Percentiles rank a stretch among this genome's conserved stretches.
Conservation (phyloP, 768 basidiomycete genomes). For the Tulasnella sp. region DNA sequence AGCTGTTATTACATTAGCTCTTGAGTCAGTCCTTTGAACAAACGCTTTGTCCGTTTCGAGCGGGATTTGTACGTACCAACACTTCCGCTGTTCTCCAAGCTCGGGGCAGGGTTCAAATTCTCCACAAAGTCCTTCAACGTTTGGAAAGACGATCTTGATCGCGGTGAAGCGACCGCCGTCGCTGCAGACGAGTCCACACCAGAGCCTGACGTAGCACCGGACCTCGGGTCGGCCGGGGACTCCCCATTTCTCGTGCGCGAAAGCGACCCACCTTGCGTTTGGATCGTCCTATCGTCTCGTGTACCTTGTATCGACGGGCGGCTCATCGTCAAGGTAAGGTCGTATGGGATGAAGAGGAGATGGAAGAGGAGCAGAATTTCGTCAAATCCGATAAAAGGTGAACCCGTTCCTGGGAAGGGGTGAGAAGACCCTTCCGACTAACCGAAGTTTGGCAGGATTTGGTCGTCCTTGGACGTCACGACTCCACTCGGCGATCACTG, state of each 20-base stretch:
- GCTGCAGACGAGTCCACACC: not conserved
- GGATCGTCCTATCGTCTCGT: not conserved
- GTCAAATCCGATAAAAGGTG: not conserved
- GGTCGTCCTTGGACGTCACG: not conserved
- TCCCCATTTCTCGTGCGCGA: not conserved
- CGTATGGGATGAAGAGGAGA: too few species aligned
- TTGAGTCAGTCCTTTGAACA: too few species aligned
- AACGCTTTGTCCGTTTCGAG: too few species aligned
- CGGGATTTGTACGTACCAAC: slow-evolving; percentile 27
- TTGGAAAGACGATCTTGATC: not conserved
- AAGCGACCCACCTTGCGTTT: not conserved
- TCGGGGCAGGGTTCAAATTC: slow-evolving; percentile 19
- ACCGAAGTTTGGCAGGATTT: not conserved
- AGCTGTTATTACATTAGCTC: too few species aligned
- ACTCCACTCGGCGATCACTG: too few species aligned
- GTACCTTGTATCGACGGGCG: not conserved
- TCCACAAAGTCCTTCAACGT: not conserved
- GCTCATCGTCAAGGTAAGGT: not conserved
- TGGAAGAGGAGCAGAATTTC: not conserved
- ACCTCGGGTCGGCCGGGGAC: not conserved
- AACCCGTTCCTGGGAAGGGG: not conserved
- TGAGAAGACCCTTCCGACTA: not conserved
- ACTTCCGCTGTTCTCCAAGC: slow-evolving; percentile 47
- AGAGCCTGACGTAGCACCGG: not conserved
- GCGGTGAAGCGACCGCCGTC: not conserved